Percentiles rank a stretch among this genome's conserved stretches.
Conservation (phyloP, 1,139 yeast genomes). For the Magnusiomyces paraingens region DNA sequence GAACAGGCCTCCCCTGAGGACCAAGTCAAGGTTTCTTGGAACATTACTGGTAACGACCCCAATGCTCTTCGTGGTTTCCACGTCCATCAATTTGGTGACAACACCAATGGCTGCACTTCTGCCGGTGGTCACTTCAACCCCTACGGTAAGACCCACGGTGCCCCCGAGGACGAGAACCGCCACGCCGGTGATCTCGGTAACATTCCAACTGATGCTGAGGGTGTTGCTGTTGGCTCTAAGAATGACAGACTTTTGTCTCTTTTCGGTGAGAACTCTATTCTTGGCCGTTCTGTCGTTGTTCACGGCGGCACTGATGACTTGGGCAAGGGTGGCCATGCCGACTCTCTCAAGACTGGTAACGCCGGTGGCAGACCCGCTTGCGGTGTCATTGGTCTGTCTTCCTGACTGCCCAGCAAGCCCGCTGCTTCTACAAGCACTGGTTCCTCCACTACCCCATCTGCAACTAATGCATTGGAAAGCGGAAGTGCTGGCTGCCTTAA, state of each 20-base stretch:
- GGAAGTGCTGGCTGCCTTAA: too few species aligned
- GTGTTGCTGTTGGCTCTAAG: constrained; percentile 85
- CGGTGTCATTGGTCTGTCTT: constrained; percentile 82
- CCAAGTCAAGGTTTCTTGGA: constrained; percentile 83
- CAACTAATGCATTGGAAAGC: too few species aligned
- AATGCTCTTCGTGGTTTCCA: constrained; percentile 95
- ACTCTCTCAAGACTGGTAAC: constrained; percentile 94
- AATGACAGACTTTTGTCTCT: constrained; percentile 72
- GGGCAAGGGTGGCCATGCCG: constrained; percentile 93
- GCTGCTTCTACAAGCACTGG: too few species aligned
- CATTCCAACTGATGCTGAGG: constrained; percentile 75
- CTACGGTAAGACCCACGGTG: constrained; percentile 84
- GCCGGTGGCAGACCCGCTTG: constrained; percentile 99
- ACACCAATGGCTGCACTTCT: constrained; percentile 97
- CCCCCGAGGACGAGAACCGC: constrained; percentile 82
- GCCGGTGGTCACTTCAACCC: constrained; percentile 99
- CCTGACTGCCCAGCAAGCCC: constrained; percentile 27
- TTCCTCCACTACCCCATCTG: too few species aligned
- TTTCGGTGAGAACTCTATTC: constrained; percentile 74
- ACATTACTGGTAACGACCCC: constrained; percentile 79
- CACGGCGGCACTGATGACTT: constrained; percentile 94
- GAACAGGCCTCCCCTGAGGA: constrained; percentile 74
- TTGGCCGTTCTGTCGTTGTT: constrained; percentile 95
- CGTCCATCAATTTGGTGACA: constrained; percentile 96
- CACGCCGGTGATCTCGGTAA: constrained; percentile 98